Evolutionary conservation across 306 rosid species (phyloP), one percentile per base, ranked within the genome.

Genomic region (Crotalaria pallida): DNA sequence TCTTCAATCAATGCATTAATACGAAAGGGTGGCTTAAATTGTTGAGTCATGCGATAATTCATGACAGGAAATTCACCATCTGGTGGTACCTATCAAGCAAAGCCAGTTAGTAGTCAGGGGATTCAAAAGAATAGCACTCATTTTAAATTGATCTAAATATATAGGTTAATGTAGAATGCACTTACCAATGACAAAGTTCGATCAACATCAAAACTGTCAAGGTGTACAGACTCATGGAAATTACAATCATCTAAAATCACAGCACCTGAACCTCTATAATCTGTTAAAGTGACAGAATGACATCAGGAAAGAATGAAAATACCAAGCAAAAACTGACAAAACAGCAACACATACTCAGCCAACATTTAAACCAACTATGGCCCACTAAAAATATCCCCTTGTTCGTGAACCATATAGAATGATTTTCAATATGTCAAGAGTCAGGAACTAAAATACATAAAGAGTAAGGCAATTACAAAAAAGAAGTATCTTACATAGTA

Each of bases 31-130:
- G 96, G 92, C 82, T 89, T 94, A 80, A 87, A 94, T 73, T 83
- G 80, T 84, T 87, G 96, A 56, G 97, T 94, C 83, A 88, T 88
- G 40, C 97, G 89, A 75, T 94, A 91, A 55, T 91, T 94, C 99
- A 94, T 94, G 80, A 94, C 91, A 33, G 97, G 94, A 77, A 91
- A 91, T 79, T 94, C 99, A 71, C 95, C 97, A 83, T 88, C 95
- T 7, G 96, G 81, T 22, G 99, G 94, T 49, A 89, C 93, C 99
- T 91, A 71, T 67, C 41, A 69, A 76, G 51, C 58, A 81, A 44
- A 3, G 58, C 21, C 17, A 33, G 67, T 56, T 41, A 73, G 45
- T 69, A 53, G 74, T 64, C n/a, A 69, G 58, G 23, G 77, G 45
- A 34, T 17, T 45, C 44, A 29, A 66, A 48, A 38, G 52, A 47